Evolutionary conservation across 1,139 yeast species (phyloP), one percentile per base, ranked within the genome.

Genomic region (Sugiyamaella pinicola): DNA sequence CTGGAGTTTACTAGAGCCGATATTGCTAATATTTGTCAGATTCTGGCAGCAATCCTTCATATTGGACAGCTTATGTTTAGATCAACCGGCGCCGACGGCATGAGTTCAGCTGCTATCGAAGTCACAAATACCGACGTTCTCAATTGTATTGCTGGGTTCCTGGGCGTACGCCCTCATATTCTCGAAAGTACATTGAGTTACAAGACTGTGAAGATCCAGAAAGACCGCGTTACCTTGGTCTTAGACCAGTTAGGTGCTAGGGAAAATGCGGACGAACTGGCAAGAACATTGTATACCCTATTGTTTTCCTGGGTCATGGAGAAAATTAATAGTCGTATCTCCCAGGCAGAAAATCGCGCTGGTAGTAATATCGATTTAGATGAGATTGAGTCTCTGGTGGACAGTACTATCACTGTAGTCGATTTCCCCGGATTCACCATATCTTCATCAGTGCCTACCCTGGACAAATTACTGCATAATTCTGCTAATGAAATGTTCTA

Each of bases 341-440:
- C 74, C 2, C 68, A 68, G 48, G 64, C 64, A n/a, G 31, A 60
- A 54, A 45, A 46, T 40, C 22, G 54, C 33, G 28, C 46, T n/a
- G 28, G 42, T 28, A 33, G 40, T 22, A 43, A 29, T 33, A 21
- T 33, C 33, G 51, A 49, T 8, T 19, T 44, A 12, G 38, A 35
- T 28, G 45, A 43, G 5, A 18, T 28, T 5, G 49, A 33, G 8
- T 64, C 73, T 4, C 55, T 66, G n/a, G 71, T 73, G 13, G 68
- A 69, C 40, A 64, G 67, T 47, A 71, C 74, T 4, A 65, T 74
- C 40, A 62, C 74, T 2, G 55, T 73, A 1, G 72, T 70, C 4
- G 77, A 73, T 55, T 73, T 73, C 61, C 77, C 77, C 1, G 77
- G 77, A 1, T 73, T 73, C 57, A 67, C 68, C 40, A 69, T 71